Base-by-base conservation (phyloP, 164 flowering plant species). In the Berberis thunbergii region DNA sequence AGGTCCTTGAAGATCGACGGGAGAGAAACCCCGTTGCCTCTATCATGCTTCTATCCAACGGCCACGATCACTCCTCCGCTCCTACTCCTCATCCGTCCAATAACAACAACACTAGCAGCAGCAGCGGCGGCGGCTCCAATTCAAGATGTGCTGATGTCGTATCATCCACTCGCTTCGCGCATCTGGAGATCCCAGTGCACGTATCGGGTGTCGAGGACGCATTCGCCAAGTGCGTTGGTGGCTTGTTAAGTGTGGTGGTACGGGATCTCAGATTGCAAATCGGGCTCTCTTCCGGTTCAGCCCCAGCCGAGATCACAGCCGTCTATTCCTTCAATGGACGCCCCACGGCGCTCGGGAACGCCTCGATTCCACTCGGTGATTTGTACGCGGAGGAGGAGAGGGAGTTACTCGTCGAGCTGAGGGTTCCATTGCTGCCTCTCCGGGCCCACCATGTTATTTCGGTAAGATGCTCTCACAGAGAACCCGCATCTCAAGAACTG, bases 21-120 rank as follows among this genome's bases (percentile, higher is more conserved):
- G 94, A 95, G 67, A 75, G 91, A 65, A 95, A 95, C 60, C 94
- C 96, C 1, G 97, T 91, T 0, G 95, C 97, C 0, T 84, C 83
- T 60, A 83, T 95, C 60, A 85, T 95, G 75, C 70, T 89, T 1
- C 73, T 95, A 63, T 95, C 99, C 6, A 96, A 87, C 80, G 95
- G 95, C 53, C 86, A 85, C 7, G 88, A 81, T 13, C 59, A 70
- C 0, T 79, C 69, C 43, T 66, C 65, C 3, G 4, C 6, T 26
- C 26, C 63, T 0, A n/a, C 56, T 6, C 26, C 56, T 6, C 26
- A 26, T 26, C 26, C 26, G 26, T 26, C 26, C 26, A 26, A 26
- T 26, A 26, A 26, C 26, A 26, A 26, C 78, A 78, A 49, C 74
- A 61, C 1, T 26, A 26, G 26, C 26, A 26, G 42, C 38, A 3